Base-by-base conservation (phyloP, 441 rosid species). In the Croton laevigatus region DNA sequence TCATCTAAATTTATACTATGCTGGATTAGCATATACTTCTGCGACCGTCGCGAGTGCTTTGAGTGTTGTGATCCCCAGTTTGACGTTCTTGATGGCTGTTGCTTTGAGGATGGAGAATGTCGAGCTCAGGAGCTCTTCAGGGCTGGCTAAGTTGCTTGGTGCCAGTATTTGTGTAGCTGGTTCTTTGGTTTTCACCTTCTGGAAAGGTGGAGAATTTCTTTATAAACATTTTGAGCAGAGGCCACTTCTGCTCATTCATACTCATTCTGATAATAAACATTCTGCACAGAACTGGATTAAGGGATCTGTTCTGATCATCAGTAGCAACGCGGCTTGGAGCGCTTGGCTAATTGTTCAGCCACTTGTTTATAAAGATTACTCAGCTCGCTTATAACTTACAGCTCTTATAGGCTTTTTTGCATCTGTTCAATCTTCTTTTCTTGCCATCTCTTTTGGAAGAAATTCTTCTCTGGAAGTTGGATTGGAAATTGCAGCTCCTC, bases 91-190 rank as follows among this genome's bases (percentile, higher is more conserved):
- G 45, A 45, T 84, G 51, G 84, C 84, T 6, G 72, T 82, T 64
- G 34, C 78, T 23, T 80, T 86, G 11, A 64, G 87, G 90, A 79
- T 80, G 84, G 87, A 84, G 78, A 78, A 75, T 14, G 80, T 82
- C 68, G 71, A 78, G 59, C 73, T 80, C n/a, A 73, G 4, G 22
- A 76, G 73, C 11, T 27, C 32, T 27, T 40, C 44, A 6, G 79
- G 88, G 22, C 57, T 52, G 72, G 83, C 84, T 3, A 86, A 83
- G 72, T 71, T 80, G 14, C 5, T 74, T 0, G 88, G 88, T 3
- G 75, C 86, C 2, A 14, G 74, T 10, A 59, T 79, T 1, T 81
- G 85, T 71, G 46, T 84, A 2, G 73, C 62, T 4, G 87, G 87
- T 2, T 84, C 87, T 8, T 78, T 87, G 44, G 32, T 61, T 12